Conservation (phyloP, 331 rosid genomes). For the Quercus phellos region DNA sequence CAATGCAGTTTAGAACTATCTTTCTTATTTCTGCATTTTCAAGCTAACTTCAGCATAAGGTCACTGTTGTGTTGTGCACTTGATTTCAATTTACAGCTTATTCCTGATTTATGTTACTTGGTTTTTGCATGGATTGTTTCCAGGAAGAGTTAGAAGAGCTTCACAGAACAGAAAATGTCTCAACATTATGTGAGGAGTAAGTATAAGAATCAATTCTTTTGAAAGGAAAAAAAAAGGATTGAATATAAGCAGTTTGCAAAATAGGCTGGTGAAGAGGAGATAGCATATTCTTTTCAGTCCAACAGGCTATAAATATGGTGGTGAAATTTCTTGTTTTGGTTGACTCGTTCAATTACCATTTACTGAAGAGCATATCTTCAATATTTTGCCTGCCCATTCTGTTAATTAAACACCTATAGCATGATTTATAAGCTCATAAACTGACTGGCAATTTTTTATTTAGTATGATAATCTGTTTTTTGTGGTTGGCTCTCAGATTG, state of each 20-base stretch:
- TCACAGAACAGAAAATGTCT: conserved; percentile 49
- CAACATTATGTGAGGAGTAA: conserved; percentile 59
- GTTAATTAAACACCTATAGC: background rate
- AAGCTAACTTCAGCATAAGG: conserved; percentile 6
- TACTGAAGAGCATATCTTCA: background rate
- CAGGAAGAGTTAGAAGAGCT: conserved; percentile 77
- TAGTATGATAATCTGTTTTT: conserved; percentile 12
- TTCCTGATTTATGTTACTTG: conserved; percentile 4
- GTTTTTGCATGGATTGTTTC: conserved; percentile 2
- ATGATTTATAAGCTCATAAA: background rate
- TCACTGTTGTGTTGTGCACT: background rate
- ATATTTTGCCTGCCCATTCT: background rate
- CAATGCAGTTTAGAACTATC: background rate
- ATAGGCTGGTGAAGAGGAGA: background rate
- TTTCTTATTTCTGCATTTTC: conserved; percentile 7
- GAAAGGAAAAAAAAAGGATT: background rate
- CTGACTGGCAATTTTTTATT: background rate
- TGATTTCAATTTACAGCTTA: background rate
- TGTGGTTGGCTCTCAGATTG: conserved; percentile 41
- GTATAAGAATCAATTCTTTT: conserved; percentile 20
- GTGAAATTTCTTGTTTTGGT: background rate
- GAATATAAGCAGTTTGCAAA: background rate
- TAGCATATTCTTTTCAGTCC: background rate
- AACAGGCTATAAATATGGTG: no score
- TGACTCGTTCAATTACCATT: background rate